phyloP scores from a whole-genome alignment of 768 basidiomycete species.

The Lentinula detonsa region DNA sequence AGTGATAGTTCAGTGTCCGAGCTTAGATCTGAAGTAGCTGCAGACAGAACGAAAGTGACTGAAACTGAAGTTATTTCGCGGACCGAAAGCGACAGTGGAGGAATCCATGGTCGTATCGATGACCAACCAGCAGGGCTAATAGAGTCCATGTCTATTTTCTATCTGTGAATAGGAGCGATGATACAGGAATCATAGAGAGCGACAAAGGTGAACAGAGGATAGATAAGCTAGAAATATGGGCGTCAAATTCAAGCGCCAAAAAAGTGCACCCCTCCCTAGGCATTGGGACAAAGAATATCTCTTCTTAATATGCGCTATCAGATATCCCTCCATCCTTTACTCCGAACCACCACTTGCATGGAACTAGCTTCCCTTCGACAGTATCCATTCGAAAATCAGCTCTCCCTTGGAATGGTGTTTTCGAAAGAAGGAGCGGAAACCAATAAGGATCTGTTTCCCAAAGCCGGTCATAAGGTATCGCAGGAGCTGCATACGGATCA shows the following conservation, averaged over 20 bases:
- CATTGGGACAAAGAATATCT: too few species aligned
- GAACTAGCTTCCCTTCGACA: slow-evolving; percentile 22
- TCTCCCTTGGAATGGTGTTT: slow-evolving; percentile 34
- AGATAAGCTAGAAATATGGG: not conserved
- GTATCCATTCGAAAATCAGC: slow-evolving; percentile 32
- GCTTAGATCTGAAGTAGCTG: slow-evolving; percentile 34
- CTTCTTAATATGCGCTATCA: too few species aligned
- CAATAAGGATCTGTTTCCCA: slow-evolving; percentile 63
- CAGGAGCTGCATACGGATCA: slow-evolving; percentile 13
- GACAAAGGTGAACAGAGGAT: not conserved
- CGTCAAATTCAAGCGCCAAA: too few species aligned
- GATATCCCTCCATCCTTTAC: not conserved
- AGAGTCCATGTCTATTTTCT: slow-evolving; percentile 7
- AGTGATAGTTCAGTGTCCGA: slow-evolving; percentile 35
- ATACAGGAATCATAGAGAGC: not conserved
- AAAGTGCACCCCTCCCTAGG: too few species aligned
- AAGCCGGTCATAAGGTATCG: slow-evolving; percentile 58
- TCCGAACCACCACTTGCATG: slow-evolving; percentile 43
- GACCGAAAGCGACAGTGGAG: slow-evolving; percentile 63
- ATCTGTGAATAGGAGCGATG: not conserved
- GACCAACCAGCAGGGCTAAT: slow-evolving; percentile 45
- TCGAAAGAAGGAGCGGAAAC: slow-evolving; percentile 53
- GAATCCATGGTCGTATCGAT: slow-evolving; percentile 71
- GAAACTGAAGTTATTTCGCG: slow-evolving; percentile 84
- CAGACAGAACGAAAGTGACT: slow-evolving; percentile 70